phyloP scores from a whole-genome alignment of 75 land plant species.

The Gnetum montanum region DNA sequence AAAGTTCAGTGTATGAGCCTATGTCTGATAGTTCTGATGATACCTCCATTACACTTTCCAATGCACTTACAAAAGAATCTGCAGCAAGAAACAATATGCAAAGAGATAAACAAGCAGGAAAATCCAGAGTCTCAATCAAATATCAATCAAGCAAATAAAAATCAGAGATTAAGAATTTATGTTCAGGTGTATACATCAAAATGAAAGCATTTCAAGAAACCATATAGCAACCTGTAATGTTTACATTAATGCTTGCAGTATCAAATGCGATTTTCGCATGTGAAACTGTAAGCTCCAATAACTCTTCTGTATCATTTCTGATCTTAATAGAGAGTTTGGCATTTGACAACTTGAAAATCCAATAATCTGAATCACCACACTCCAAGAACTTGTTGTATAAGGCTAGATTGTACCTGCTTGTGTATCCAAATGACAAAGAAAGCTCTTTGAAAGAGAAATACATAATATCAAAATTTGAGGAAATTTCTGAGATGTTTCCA shows the following conservation, averaged over 20 bases:
- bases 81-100: conserved; percentile 14
- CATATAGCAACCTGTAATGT: conserved; percentile 24
- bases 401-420: too few relatives aligned
- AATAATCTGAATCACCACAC: too few relatives aligned
- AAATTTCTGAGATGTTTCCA: conserved; percentile 13
- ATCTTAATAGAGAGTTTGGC: conserved; percentile 49
- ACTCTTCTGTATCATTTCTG: conserved; percentile 11
- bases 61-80: conserved; percentile 13
- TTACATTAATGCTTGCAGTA: conserved; percentile 9
- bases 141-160: too few relatives aligned
- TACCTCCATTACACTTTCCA: conserved; percentile 18
- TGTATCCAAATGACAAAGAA: conserved; percentile 21
- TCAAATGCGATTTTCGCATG: conserved; percentile 23
- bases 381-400: too few relatives aligned
- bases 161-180: too few relatives aligned
- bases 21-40: conserved; percentile 26
- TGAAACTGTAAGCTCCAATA: background rate
- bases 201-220: too few relatives aligned
- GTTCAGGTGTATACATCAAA: too few relatives aligned
- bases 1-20: conserved; percentile 22
- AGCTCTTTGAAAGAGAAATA: conserved; percentile 36
- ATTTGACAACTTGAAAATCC: too few relatives aligned
- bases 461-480: conserved; percentile 12
- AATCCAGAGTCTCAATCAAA: too few relatives aligned
- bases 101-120: too few relatives aligned